Evolutionary conservation across 345 rosid species (phyloP).

Genomic region (Abelmoschus esculentus): DNA sequence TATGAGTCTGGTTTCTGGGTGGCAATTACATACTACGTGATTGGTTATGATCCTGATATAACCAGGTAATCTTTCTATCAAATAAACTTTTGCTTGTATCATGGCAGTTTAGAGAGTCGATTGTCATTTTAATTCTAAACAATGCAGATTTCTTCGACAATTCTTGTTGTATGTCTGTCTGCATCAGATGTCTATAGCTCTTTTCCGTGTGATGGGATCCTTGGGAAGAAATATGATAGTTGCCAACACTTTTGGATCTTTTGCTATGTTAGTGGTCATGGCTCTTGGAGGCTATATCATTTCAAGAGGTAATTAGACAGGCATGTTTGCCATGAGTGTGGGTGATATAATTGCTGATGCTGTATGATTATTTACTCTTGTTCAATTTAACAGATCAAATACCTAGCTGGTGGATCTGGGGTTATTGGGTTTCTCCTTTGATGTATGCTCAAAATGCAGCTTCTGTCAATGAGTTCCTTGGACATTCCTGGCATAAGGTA

Average conservation of each 20-base stretch:
- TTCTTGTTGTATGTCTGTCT: constrained; percentile 73
- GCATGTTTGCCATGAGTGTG: constrained; percentile 8
- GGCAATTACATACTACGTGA: constrained; percentile 70
- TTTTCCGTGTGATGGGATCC: constrained; percentile 95
- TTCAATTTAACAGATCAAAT: constrained; percentile 54
- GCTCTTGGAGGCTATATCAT: constrained; percentile 93
- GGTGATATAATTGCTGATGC: neutral
- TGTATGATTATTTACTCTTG: constrained; percentile 14
- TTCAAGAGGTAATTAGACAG: constrained; percentile 56
- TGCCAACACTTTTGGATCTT: constrained; percentile 95
- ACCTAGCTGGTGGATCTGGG: constrained; percentile 99
- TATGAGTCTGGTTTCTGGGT: constrained; percentile 96
- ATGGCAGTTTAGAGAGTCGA: constrained; percentile 5
- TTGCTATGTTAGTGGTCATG: constrained; percentile 97
- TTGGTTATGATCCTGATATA: constrained; percentile 84
- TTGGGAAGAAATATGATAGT: constrained; percentile 93
- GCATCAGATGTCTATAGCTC: constrained; percentile 90
- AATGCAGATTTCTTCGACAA: constrained; percentile 77
- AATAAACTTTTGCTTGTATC: constrained; percentile 4
- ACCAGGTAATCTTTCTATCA: constrained; percentile 40
- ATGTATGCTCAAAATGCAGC: constrained; percentile 97
- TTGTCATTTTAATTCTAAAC: constrained; percentile 20
- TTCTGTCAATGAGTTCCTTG: constrained; percentile 91
- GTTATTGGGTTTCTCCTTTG: constrained; percentile 94
- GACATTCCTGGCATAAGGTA: constrained; percentile 89